Evolutionary conservation across 768 basidiomycete species (phyloP), one percentile per base, ranked within the genome.

Genomic region (Strobilomyces echinocephalus): DNA sequence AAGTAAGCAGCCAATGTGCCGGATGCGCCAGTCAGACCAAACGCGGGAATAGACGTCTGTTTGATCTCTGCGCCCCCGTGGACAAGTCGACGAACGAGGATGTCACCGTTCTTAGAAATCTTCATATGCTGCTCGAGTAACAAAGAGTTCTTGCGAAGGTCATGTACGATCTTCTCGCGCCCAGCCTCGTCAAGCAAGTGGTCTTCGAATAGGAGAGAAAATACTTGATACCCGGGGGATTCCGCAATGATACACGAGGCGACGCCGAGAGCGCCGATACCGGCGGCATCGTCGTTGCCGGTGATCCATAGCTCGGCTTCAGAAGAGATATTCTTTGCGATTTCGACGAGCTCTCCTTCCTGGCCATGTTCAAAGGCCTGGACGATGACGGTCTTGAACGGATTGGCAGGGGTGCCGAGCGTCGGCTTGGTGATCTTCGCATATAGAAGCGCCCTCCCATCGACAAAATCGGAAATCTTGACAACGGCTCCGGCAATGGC

Each of bases 61-160:
- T 63, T 68, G 9, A 69, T 51, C 3, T 64, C 62, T 0, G 55
- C 46, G n/a, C 60, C 49, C 11, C 64, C 67, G 14, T 70, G 57
- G 9, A 71, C 61, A 16, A 69, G 59, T 34, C 69, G 55, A 36
- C 66, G 64, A 46, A 70, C 69, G 8, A 58, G 58, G 15, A 72
- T 48, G 2, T 64, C 58, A 18, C 69, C 69, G 26, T 52, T 52
- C 52, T 58, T 58, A 38, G 40, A 43, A n/a, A 71, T 57, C 61
- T 63, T 64, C 55, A 69, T 61, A 26, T 68, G 65, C 30, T 69
- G 62, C 26, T 69, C 65, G 16, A 68, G 58, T 12, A 67, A 58
- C 8, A 67, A 52, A 0, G 58, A 40, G 35, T 68, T 69, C 34
- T 59, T 59, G 26, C 67, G 67, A 10, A 68, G 55, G 21, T 58